phyloP scores from a whole-genome alignment of 495 filamentous ascomycete genomes.

The Bryoglossum gracile region DNA sequence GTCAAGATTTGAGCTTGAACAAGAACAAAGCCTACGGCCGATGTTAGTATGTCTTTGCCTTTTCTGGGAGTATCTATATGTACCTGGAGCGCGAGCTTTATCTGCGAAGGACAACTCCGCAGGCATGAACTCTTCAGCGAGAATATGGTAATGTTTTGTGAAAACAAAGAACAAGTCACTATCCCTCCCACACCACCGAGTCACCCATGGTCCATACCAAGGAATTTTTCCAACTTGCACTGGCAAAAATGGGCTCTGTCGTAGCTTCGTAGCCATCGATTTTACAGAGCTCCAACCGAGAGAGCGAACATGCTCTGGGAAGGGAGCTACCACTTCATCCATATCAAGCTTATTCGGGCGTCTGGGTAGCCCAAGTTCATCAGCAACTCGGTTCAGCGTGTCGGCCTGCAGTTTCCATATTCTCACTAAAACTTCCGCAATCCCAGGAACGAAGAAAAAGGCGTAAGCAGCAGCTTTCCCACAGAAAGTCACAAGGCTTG shows the following conservation, averaged over 20 bases:
- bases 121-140: constrained; percentile 75
- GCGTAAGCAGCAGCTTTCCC: constrained; percentile 93
- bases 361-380: constrained; percentile 51
- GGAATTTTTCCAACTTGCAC: constrained; percentile 62
- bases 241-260: constrained; percentile 58
- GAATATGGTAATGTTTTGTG: constrained; percentile 79
- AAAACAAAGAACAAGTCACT: constrained; percentile 94
- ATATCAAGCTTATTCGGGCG: constrained; percentile 35
- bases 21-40: constrained; percentile 47
- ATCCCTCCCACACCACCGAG: constrained; percentile 82
- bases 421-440: constrained; percentile 78
- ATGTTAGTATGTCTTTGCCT: too few species aligned
- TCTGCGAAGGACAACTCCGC: constrained; percentile 48
- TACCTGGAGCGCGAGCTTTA: constrained; percentile 66
- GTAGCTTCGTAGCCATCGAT: constrained; percentile 56
- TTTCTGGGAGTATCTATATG: too few species aligned
- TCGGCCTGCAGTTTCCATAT: constrained; percentile 68
- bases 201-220: constrained; percentile 83
- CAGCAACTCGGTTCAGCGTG: constrained; percentile 60
- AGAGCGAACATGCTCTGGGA: constrained; percentile 63
- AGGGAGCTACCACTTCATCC: constrained; percentile 59
- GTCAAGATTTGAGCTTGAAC: constrained; percentile 81
- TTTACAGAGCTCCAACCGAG: constrained; percentile 66
- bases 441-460: constrained; percentile 89
- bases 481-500: constrained; percentile 85